Conservation (phyloP, 2,329 filamentous ascomycete species). For the Ophiostoma sp. region DNA sequence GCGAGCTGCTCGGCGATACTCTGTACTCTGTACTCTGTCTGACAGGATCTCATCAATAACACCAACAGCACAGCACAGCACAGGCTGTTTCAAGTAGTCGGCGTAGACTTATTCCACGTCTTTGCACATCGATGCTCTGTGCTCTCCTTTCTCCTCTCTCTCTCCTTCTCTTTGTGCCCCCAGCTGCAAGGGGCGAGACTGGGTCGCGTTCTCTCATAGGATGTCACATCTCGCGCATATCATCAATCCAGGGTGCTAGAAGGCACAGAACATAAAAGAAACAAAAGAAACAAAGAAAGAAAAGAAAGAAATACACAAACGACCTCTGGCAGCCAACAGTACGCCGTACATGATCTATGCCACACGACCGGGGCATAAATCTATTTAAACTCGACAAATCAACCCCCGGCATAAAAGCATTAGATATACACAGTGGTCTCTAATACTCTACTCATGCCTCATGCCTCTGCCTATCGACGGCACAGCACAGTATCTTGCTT, state of each 20-base stretch:
- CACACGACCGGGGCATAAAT: neutral
- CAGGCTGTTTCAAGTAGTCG: neutral
- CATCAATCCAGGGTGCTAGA: too few species aligned
- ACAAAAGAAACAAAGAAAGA: too few species aligned
- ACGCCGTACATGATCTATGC: too few species aligned
- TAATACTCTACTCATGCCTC: neutral
- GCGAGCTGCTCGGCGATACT: too few species aligned
- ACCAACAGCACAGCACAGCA: neutral
- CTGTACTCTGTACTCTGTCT: too few species aligned
- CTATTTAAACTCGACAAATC: neutral
- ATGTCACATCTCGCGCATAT: too few species aligned
- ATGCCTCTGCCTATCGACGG: neutral
- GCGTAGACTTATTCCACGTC: neutral
- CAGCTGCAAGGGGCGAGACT: too few species aligned
- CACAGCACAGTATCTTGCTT: neutral
- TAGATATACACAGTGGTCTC: neutral
- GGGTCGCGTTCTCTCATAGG: too few species aligned
- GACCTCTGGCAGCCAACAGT: too few species aligned
- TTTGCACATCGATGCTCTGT: neutral
- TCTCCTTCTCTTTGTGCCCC: neutral
- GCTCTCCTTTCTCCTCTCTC: neutral
- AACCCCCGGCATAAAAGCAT: constrained; percentile 1
- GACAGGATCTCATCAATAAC: too few species aligned
- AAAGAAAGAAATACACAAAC: too few species aligned
- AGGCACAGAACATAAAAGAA: too few species aligned